Base-by-base conservation (phyloP, 805 yeast species). In the Metschnikowia santaceciliae region DNA sequence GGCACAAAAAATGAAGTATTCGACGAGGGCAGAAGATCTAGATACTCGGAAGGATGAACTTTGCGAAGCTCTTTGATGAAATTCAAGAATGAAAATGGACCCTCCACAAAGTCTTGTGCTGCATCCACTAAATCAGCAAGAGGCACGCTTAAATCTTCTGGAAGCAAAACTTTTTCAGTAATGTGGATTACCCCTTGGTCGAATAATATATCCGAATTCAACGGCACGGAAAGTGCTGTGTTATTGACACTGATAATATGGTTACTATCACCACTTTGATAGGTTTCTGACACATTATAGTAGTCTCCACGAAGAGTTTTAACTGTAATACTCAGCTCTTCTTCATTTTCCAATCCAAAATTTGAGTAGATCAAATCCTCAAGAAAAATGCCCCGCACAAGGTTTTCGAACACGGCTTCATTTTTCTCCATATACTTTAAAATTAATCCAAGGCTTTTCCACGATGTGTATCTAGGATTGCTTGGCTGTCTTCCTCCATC, bases 171-270 rank as follows among this genome's bases (percentile, higher is more conserved):
- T 4, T 75, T 65, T 35, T 76, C 70, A 11, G 87, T 70, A 1
- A 91, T 82, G 63, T 89, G 96, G 1, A 87, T 80, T 0, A 91
- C 96, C 1, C 98, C 98, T 63, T 87, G 86, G 55, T 80, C 82
- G 63, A 88, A 91, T 13, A 91, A 62, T 6, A 88, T 77, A 62
- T 91, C 97, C 1, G 80, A 67, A 52, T 79, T 76, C 47, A 75
- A 57, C 0, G 76, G 71, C 1, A 78, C 53, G 1, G 68, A 54
- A 4, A 79, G 35, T 10, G 49, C 42, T 1, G 75, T 67, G 32
- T 61, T 54, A 56, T 76, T 74, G 7, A 74, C 35, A 10, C 51
- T 54, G 37, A 74, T 55, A 5, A 57, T 36, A 52, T 66, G 68
- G 40, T 59, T 61, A 39, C 42, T 51, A 15, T 60, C 57, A 0